Evolutionary conservation across 2,329 filamentous ascomycete species (phyloP), one percentile per base, ranked within the genome.

Genomic region (Aspergillus sp.): DNA sequence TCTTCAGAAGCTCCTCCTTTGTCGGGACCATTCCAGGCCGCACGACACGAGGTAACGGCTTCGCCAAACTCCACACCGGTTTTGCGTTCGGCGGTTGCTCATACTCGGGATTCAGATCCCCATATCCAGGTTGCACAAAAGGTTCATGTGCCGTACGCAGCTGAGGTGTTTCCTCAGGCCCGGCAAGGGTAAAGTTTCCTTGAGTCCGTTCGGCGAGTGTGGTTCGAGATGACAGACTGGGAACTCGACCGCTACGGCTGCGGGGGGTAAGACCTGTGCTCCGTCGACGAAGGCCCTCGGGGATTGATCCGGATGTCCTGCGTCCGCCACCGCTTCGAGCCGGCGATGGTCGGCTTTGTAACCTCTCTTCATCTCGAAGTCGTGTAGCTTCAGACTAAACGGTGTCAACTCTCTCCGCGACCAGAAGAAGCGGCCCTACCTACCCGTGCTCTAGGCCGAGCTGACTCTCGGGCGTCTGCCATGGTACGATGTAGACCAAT

Each of bases 31-130:
- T 85, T 11, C 83, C 83, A 22, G 80, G 76, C 43, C 84, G 77
- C 56, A 85, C 76, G 0, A 85, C 83, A 63, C 82, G 82, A 34
- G 84, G 83, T 28, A 85, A 69, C 7, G 84, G 83, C 65, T 84
- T 83, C 3, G 82, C 83, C 55, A 85, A 69, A 70, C 82, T 80
- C 79, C 84, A 86, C 51, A 86, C 80, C 1, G 84, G 83, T 59
- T 82, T 80, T 13, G 73, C 66, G 17, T 83, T 81, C 7, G 75
- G 72, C 3, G 83, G 77, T 58, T 85, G 81, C 34, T 84, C 83
- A 61, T 85, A 85, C 31, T 82, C 79, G 2, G 84, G 84, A 55
- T 86, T 86, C 3, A 86, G 74, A 11, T 82, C 76, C 11, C 77
- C 75, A 63, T 86, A 85, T 3, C 82, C 82, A n/a, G 83, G 82